phyloP scores from a whole-genome alignment of 2,329 filamentous ascomycete species.

The Verticillium longisporum region DNA sequence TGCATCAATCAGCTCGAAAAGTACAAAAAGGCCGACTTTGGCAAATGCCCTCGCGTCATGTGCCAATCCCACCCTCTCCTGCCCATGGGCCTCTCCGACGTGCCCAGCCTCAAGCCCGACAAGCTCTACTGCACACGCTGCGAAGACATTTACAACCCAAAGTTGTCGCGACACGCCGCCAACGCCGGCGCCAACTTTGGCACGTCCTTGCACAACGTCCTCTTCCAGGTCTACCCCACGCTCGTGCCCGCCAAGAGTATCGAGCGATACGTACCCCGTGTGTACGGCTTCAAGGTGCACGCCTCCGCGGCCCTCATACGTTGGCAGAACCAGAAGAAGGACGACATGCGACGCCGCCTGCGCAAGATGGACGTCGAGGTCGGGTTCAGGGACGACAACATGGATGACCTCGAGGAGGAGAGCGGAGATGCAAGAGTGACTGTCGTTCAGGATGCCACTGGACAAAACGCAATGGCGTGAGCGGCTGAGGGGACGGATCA shows the following conservation, averaged over 20 bases:
- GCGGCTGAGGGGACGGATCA: conserved; percentile 4
- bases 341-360: conserved; percentile 75
- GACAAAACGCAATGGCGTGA: neutral
- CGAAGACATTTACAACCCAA: conserved; percentile 98
- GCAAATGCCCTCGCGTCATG: conserved; percentile 94
- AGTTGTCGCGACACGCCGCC: conserved; percentile 87
- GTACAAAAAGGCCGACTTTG: conserved; percentile 97
- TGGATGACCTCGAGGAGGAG: conserved; percentile 58
- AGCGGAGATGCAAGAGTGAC: conserved; percentile 29
- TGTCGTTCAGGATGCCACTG: conserved; percentile 15
- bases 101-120: conserved; percentile 80
- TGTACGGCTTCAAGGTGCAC: conserved; percentile 95
- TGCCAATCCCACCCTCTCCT: conserved; percentile 90
- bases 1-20: conserved; percentile 70
- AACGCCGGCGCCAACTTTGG: conserved; percentile 99
- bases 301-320: conserved; percentile 78
- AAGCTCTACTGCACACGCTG: conserved; percentile 97
- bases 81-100: conserved; percentile 89
- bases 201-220: conserved; percentile 96
- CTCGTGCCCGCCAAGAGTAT: conserved; percentile 81
- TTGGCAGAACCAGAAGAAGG: conserved; percentile 80
- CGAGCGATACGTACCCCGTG: conserved; percentile 79
- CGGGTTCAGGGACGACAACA: conserved; percentile 67
- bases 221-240: conserved; percentile 95
- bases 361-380: conserved; percentile 66